A percentile compares a stretch with the other conserved stretches of the same genome.
Conservation (phyloP, 1,284 basidiomycete species). For the Exobasidium rhododendri region DNA sequence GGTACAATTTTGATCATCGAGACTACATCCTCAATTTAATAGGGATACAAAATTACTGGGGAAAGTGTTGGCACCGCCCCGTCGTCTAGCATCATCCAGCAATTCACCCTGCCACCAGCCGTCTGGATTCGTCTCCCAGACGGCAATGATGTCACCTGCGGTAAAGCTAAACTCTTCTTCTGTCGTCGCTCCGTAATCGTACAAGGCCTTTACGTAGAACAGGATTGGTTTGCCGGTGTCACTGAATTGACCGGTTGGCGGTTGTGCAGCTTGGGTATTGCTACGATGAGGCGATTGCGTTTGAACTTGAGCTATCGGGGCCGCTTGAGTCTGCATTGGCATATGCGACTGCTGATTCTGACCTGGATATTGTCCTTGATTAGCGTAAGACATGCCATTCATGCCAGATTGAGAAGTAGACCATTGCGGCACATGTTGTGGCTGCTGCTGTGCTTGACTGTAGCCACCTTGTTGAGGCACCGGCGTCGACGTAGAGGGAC, state of each 20-base stretch:
- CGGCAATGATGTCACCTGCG: constrained; percentile 83
- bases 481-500: no score
- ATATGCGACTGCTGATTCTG: constrained; percentile 17
- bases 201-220: constrained; percentile 76
- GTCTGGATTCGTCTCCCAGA: constrained; percentile 84
- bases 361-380: constrained; percentile 47
- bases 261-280: constrained; percentile 22
- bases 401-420: not conserved
- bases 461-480: constrained; percentile 11
- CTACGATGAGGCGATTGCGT: constrained; percentile 19
- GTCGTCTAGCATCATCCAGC: constrained; percentile 75
- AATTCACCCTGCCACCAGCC: constrained; percentile 87
- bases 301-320: constrained; percentile 5
- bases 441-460: constrained; percentile 19
- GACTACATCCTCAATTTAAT: constrained; percentile 57
- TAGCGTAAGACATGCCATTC: constrained; percentile 19
- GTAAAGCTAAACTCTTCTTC: constrained; percentile 84
- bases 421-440: constrained; percentile 20
- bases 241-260: constrained; percentile 69
- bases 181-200: constrained; percentile 82
- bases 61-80: constrained; percentile 77
- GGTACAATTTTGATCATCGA: no score
- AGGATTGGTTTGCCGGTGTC: constrained; percentile 73
- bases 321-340: not conserved
- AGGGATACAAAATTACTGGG: constrained; percentile 79